phyloP scores from a whole-genome alignment of 768 basidiomycete species.

The Boletales sp. region DNA sequence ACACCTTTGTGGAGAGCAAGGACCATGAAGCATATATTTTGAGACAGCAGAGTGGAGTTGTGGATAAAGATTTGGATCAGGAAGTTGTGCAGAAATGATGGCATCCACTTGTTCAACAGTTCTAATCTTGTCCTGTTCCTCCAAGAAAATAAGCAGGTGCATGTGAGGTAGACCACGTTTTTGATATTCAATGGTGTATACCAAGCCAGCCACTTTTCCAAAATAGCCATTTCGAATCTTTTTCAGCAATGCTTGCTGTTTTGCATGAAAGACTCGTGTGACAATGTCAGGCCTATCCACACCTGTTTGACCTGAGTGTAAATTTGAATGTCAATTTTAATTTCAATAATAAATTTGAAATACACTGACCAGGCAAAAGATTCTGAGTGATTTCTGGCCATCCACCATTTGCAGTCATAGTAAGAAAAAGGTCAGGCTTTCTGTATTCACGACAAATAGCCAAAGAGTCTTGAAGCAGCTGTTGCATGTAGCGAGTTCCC shows the following conservation, averaged over 20 bases:
- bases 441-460: conserved; percentile 37
- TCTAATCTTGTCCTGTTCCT: too few species aligned
- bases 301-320: conserved; percentile 33
- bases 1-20: conserved; percentile 32
- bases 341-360: background rate
- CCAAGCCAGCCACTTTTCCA: conserved; percentile 39
- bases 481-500: conserved; percentile 29
- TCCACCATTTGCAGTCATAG: conserved; percentile 48
- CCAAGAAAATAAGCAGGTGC: too few species aligned
- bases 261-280: conserved; percentile 12
- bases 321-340: conserved; percentile 2
- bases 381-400: conserved; percentile 44
- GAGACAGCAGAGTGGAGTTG: conserved; percentile 1
- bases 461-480: conserved; percentile 44
- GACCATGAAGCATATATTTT: conserved; percentile 44
- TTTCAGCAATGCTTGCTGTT: conserved; percentile 35
- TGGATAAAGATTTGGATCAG: background rate
- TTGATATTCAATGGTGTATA: conserved; percentile 57
- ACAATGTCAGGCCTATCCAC: conserved; percentile 45
- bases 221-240: conserved; percentile 40
- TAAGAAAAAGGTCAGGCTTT: conserved; percentile 46
- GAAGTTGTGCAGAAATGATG: background rate
- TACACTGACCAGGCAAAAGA: conserved; percentile 30
- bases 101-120: too few species aligned
- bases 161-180: conserved; percentile 28